A percentile compares a stretch with the other conserved stretches of the same genome.
phyloP scores from a whole-genome alignment of 495 filamentous ascomycete species.

The Xylaria intraflava region DNA sequence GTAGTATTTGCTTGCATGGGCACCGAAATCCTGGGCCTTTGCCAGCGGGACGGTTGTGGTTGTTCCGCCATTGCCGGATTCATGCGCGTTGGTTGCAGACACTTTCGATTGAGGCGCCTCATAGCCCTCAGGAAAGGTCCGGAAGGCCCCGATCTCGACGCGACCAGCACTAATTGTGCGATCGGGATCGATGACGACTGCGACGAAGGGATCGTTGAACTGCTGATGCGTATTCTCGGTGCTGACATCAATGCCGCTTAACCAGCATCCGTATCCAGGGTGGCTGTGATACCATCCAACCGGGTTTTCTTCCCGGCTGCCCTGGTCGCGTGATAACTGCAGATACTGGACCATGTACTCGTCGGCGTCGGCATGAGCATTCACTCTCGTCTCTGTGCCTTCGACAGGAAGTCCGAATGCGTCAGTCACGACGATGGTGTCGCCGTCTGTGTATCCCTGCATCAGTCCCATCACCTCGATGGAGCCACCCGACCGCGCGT shows the following conservation, averaged over 20 bases:
- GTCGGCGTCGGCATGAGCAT: constrained; percentile 89
- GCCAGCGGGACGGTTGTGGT: constrained; percentile 66
- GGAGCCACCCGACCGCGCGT: constrained; percentile 84
- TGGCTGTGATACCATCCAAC: constrained; percentile 99
- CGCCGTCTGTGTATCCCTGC: constrained; percentile 84
- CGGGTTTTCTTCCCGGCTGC: constrained; percentile 71
- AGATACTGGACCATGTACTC: constrained; percentile 93
- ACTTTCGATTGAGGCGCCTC: constrained; percentile 27
- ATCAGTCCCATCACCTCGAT: constrained; percentile 98
- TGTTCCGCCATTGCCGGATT: constrained; percentile 15
- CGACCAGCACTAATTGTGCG: constrained; percentile 90
- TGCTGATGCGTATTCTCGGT: constrained; percentile 81
- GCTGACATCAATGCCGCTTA: constrained; percentile 88
- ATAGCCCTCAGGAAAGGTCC: constrained; percentile 79
- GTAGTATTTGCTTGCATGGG: constrained; percentile 86
- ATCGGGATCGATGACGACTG: constrained; percentile 95
- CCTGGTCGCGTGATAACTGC: constrained; percentile 63
- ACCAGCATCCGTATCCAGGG: constrained; percentile 97
- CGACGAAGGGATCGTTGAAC: constrained; percentile 83
- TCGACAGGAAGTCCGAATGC: constrained; percentile 93
- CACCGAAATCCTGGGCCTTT: constrained; percentile 95
- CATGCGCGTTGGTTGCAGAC: neutral
- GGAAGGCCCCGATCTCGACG: constrained; percentile 95
- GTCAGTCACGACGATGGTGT: constrained; percentile 88
- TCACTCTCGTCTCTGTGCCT: constrained; percentile 95